Evolutionary conservation across 2,329 filamentous ascomycete species (phyloP).

Genomic region (Phialophora chinensis): DNA sequence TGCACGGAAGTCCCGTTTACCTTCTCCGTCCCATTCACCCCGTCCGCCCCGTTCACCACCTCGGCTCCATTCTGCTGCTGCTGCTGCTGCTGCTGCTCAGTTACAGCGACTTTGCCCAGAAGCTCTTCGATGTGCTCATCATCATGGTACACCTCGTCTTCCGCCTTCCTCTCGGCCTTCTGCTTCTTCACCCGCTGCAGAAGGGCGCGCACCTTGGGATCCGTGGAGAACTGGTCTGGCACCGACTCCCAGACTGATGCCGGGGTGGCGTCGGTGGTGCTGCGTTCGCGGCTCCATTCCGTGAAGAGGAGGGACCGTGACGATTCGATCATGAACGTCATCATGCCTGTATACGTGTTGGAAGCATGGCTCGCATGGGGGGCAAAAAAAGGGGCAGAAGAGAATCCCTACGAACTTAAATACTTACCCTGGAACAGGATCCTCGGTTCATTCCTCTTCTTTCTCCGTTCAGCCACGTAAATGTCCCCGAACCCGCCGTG

Average conservation of each 20-base stretch:
- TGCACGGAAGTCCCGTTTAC: constrained; percentile 7
- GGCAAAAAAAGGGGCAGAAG: neutral
- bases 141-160: constrained; percentile 11
- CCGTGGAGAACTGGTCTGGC: constrained; percentile 19
- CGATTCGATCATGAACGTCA: constrained; percentile 18
- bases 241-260: constrained; percentile 10
- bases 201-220: constrained; percentile 13
- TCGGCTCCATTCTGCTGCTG: neutral
- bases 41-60: neutral
- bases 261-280: constrained; percentile 8
- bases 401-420: no score
- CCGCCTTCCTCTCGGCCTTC: constrained; percentile 11
- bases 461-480: constrained; percentile 10
- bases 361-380: no score
- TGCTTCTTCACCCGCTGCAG: constrained; percentile 17
- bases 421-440: constrained; percentile 15
- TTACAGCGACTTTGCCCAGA: constrained; percentile 11
- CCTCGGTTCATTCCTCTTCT: constrained; percentile 15
- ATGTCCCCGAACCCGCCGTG: constrained; percentile 20
- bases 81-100: constrained; percentile 5
- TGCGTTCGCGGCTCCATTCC: constrained; percentile 12
- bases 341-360: constrained; percentile 3
- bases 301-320: constrained; percentile 15
- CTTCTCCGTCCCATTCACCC: neutral
- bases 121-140: constrained; percentile 11